Percentiles rank a stretch among this genome's conserved stretches.
Evolutionary conservation across 2,329 filamentous ascomycete species (phyloP).

Genomic region (Zopfia rhizophila): DNA sequence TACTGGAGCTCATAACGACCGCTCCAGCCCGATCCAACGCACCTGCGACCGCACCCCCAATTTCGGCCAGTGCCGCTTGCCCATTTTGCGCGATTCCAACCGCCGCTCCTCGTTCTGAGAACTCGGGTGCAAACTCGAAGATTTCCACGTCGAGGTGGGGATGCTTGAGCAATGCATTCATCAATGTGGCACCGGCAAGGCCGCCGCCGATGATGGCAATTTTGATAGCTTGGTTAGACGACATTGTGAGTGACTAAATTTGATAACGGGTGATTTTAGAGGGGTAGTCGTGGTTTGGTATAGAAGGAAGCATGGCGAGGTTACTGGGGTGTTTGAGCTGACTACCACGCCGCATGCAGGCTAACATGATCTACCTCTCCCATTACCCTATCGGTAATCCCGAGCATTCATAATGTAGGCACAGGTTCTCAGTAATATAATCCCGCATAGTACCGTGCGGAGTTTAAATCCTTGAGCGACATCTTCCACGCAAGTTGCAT

Average conservation of each 20-base stretch:
- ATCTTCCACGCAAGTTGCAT: too few species aligned
- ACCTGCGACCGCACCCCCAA: slow-evolving; percentile 12
- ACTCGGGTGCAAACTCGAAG: slow-evolving; percentile 47
- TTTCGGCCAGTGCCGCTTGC: slow-evolving; percentile 21
- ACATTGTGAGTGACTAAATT: background rate
- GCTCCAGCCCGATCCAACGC: slow-evolving; percentile 22
- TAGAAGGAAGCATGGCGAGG: too few species aligned
- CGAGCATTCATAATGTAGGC: too few species aligned
- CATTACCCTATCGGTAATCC: too few species aligned
- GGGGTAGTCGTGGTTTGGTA: too few species aligned
- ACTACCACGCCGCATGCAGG: too few species aligned
- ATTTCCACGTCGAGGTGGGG: slow-evolving; percentile 49
- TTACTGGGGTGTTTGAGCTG: too few species aligned
- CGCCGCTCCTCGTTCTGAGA: slow-evolving; percentile 52
- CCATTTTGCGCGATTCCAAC: slow-evolving; percentile 54
- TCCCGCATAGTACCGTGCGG: too few species aligned
- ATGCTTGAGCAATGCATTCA: slow-evolving; percentile 48
- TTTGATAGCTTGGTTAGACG: slow-evolving; percentile 3
- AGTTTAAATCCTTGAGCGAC: too few species aligned
- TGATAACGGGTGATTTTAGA: too few species aligned
- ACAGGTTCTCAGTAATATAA: too few species aligned
- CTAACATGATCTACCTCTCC: too few species aligned
- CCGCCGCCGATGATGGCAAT: slow-evolving; percentile 51
- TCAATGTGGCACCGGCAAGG: slow-evolving; percentile 52
- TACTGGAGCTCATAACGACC: slow-evolving; percentile 22